Percentiles rank a stretch among this genome's conserved stretches.
These are phyloP conservation scores for Paramecium primaurelia DNA, from an alignment of 73 alveolate genomes.

Conservation along the genomic window DNA sequence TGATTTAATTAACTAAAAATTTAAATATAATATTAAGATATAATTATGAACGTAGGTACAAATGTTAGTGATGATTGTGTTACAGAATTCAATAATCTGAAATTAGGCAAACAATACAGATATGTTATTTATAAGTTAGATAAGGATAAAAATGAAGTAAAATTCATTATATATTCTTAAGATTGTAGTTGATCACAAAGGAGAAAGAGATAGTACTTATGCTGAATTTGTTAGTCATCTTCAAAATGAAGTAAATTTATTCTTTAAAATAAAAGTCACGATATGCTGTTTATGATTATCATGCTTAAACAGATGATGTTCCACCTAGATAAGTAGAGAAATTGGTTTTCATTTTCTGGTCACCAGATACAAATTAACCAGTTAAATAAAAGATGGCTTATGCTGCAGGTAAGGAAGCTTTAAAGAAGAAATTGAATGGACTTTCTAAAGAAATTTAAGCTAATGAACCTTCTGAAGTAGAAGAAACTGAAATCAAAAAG, in stretches of 20 bases:
- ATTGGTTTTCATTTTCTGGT: conserved; percentile 15
- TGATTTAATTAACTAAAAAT: background rate
- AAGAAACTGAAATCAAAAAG: background rate
- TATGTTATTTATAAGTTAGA: background rate
- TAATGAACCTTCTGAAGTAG: conserved; percentile 15
- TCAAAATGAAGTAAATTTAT: background rate
- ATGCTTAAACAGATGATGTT: conserved; percentile 43
- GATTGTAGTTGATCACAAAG: background rate
- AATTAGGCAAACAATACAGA: background rate
- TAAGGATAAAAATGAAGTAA: background rate
- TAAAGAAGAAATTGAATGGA: conserved; percentile 26
- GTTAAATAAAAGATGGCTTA: conserved; percentile 28
- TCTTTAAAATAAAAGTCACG: background rate
- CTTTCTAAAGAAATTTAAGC: conserved; percentile 31
- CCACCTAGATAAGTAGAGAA: conserved; percentile 30
- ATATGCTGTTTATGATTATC: conserved; percentile 38
- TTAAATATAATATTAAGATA: background rate
- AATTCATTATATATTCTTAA: background rate
- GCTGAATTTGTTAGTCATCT: conserved; percentile 12
- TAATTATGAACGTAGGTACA: conserved; percentile 10
- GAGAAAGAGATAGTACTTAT: conserved; percentile 4
- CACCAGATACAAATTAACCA: conserved; percentile 38
- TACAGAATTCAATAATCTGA: background rate
- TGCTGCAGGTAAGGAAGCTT: conserved; percentile 29
- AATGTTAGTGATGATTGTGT: conserved; percentile 33